phyloP scores from a whole-genome alignment of 345 rosid species.

The Erysimum cheiranthoides region DNA sequence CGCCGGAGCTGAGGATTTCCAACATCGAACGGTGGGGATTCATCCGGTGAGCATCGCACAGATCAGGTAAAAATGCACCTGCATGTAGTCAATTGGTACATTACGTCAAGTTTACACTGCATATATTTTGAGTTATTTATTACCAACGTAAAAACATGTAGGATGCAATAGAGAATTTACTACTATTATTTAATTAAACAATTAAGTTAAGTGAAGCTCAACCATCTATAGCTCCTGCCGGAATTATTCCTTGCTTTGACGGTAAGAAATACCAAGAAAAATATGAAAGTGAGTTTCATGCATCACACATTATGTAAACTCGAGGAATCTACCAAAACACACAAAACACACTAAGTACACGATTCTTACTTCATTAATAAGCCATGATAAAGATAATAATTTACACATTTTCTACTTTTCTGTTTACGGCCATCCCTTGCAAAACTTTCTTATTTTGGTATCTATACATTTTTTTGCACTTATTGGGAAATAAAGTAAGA shows the following conservation, averaged over 20 bases:
- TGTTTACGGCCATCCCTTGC: not conserved
- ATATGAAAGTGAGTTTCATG: slow-evolving; percentile 33
- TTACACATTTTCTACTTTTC: not conserved
- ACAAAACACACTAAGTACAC: not conserved
- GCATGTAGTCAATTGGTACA: slow-evolving; percentile 26
- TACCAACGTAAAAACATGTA: slow-evolving; percentile 6
- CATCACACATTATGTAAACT: slow-evolving; percentile 14
- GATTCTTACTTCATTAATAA: slow-evolving; percentile 25
- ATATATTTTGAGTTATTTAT: not conserved
- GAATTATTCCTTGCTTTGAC: slow-evolving; percentile 40
- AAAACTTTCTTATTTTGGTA: not conserved
- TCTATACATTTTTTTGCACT: not conserved
- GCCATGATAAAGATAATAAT: slow-evolving; percentile 6
- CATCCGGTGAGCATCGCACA: slow-evolving; percentile 63
- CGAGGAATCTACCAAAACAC: slow-evolving; percentile 1
- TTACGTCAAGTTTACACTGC: slow-evolving; percentile 1
- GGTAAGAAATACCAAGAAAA: slow-evolving; percentile 9
- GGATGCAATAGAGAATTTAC: not conserved
- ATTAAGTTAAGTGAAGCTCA: slow-evolving; percentile 32
- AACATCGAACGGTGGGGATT: slow-evolving; percentile 83
- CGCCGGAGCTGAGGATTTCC: slow-evolving; percentile 72
- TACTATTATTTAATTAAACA: not conserved
- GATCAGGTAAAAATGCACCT: slow-evolving; percentile 92
- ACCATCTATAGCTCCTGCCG: slow-evolving; percentile 26
- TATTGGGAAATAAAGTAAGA: not conserved